Evolutionary conservation across 495 filamentous ascomycete genomes (phyloP).

Genomic region (Penicillium canescens): DNA sequence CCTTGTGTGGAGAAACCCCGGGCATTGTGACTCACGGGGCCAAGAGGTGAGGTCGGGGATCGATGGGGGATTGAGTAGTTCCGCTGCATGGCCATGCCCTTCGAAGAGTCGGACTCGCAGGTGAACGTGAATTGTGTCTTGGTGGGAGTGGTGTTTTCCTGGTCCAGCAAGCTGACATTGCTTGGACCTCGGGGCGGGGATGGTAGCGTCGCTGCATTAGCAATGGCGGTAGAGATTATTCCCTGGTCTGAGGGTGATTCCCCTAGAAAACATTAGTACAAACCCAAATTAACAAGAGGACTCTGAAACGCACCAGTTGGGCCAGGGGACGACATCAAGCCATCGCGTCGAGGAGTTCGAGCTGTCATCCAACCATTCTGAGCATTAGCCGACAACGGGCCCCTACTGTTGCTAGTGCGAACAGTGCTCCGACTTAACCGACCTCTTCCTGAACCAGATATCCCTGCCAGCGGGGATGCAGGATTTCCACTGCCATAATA

Average conservation of each 20-base stretch:
- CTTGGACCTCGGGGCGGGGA: constrained; percentile 61
- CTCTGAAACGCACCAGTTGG: constrained; percentile 32
- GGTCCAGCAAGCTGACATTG: constrained; percentile 75
- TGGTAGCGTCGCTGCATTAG: constrained; percentile 75
- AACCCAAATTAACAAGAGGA: neutral
- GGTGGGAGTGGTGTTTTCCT: constrained; percentile 60
- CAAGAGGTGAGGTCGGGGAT: constrained; percentile 33
- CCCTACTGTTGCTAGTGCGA: constrained; percentile 57
- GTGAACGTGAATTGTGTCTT: constrained; percentile 92
- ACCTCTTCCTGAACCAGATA: constrained; percentile 78
- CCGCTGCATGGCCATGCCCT: constrained; percentile 57
- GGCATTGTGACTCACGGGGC: constrained; percentile 27
- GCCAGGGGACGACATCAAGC: constrained; percentile 38
- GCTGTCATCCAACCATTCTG: constrained; percentile 37
- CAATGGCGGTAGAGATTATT: constrained; percentile 89
- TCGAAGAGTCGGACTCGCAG: constrained; percentile 73
- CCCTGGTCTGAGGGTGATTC: constrained; percentile 57
- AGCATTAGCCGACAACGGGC: constrained; percentile 55
- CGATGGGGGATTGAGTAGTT: constrained; percentile 34
- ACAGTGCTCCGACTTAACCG: constrained; percentile 63
- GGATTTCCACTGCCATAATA: constrained; percentile 58
- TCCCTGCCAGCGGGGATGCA: constrained; percentile 53
- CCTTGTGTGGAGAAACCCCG: constrained; percentile 56
- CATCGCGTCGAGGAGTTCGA: constrained; percentile 40
- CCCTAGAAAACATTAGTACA: constrained; percentile 24